Evolutionary conservation across 495 filamentous ascomycete species (phyloP), one percentile per base, ranked within the genome.

Genomic region (Talaromyces stipitatus): DNA sequence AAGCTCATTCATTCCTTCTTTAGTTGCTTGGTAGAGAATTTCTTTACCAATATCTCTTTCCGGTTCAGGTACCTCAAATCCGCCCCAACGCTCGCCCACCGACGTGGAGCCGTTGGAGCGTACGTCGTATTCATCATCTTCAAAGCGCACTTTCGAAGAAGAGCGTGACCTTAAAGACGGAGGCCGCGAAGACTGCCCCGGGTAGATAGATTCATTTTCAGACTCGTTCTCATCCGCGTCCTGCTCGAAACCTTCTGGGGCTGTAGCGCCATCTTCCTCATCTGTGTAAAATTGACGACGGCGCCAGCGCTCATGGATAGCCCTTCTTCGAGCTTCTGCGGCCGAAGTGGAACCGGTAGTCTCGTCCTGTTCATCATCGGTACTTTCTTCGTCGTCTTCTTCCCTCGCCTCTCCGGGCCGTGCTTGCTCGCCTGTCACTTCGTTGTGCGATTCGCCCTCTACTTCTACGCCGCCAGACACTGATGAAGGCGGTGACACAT

Each of bases 1-100:
- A 3, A 97, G 74, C 67, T 97, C 91, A 64, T 97, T 96, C 68
- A 96, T 86, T 1, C 88, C 90, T 64, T 95, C 85, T 63, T 96
- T 90, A 0, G 87, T 89, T 16, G 92, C 84, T 64, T 96, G 89
- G 63, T 94, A 96, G 6, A 97, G 74, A 14, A 96, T 83, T 63
- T 97, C 94, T 60, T 88, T 90, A 28, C 90, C 90, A 7, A 87
- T 82, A 64, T 96, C 91, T 60, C 75, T 78, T 62, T 95, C 92
- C 14, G 84, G 83, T 50, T 90, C 87, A 8, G 89, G 87, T 11
- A 90, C 86, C 59, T 91, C 89, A 63, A 89, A 88, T 8, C 84
- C 89, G 32, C 85, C 90, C 89, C 88, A 92, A 33, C 90, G 77
- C 66, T 94, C 88, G 7, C 78, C 77, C 43, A 82, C 67, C 5